Conservation (phyloP, 192 early-diverging fungal genomes). For the Coemansia pectinata region DNA sequence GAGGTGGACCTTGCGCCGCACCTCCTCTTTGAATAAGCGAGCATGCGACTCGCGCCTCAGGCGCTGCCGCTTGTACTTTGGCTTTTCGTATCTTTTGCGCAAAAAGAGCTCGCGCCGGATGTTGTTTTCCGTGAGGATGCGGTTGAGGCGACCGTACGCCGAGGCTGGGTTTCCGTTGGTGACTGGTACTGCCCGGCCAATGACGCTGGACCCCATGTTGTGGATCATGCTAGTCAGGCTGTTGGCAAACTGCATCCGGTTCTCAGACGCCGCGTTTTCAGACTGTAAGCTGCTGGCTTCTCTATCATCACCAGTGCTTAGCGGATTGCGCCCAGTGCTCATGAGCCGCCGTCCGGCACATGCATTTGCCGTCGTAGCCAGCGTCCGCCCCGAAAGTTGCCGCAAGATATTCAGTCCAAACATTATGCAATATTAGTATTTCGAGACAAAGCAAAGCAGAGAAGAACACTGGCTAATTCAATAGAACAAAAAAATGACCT, state of each 20-base stretch:
- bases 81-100: conserved; percentile 68
- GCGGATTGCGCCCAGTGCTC: neutral
- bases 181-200: conserved; percentile 59
- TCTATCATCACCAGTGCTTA: neutral
- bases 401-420: conserved; percentile 4
- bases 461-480: neutral
- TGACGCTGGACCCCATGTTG: neutral
- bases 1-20: conserved; percentile 64
- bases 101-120: conserved; percentile 59
- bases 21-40: conserved; percentile 60
- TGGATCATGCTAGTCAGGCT: conserved; percentile 3
- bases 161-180: conserved; percentile 28
- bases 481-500: neutral
- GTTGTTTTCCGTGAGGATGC: conserved; percentile 60
- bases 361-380: neutral
- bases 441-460: neutral
- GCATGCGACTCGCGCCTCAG: conserved; percentile 57
- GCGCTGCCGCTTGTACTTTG: conserved; percentile 63
- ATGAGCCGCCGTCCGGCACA: conserved; percentile 1
- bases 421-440: neutral
- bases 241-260: conserved; percentile 23
- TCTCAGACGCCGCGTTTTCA: neutral
- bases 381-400: neutral
- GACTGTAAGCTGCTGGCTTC: neutral
- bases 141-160: conserved; percentile 60